Conservation (phyloP, 78 protist genomes). For the Dictyostelium brefeldianum region DNA sequence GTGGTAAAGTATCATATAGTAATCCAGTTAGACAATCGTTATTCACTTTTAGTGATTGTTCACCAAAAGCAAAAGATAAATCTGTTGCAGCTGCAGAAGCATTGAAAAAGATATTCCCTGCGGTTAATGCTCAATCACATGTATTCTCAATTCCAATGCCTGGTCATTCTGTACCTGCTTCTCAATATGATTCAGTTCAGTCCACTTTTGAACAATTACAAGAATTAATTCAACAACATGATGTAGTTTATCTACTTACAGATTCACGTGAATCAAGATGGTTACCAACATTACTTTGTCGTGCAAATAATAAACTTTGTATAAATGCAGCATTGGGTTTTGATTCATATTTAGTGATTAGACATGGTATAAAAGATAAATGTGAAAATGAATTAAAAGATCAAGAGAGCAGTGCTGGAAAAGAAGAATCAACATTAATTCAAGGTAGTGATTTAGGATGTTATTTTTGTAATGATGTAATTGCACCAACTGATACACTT, state of each 20-base stretch:
- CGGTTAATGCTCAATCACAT: slow-evolving; percentile 59
- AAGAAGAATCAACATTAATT: background rate
- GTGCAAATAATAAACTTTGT: slow-evolving; percentile 58
- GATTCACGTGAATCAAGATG: slow-evolving; percentile 98
- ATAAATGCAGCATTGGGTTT: slow-evolving; percentile 98
- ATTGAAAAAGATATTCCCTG: slow-evolving; percentile 83
- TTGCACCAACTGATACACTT: slow-evolving; percentile 94
- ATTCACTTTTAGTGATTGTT: slow-evolving; percentile 91
- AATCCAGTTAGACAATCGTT: slow-evolving; percentile 98
- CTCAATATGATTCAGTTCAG: background rate
- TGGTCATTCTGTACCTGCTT: slow-evolving; percentile 91
- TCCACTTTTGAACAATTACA: slow-evolving; percentile 38
- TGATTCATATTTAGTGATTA: slow-evolving; percentile 94
- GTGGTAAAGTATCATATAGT: slow-evolving; percentile 92
- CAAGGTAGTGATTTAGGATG: slow-evolving; percentile 90
- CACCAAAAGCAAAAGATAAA: slow-evolving; percentile 86
- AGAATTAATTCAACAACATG: slow-evolving; percentile 90
- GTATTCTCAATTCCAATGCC: slow-evolving; percentile 98
- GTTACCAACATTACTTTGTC: slow-evolving; percentile 96
- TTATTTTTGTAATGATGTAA: slow-evolving; percentile 98
- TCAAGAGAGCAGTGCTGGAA: background rate
- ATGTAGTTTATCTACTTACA: slow-evolving; percentile 96
- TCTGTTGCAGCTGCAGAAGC: slow-evolving; percentile 95
- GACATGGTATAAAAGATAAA: slow-evolving; percentile 93
- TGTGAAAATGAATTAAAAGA: background rate